Evolutionary conservation across 1,139 yeast species (phyloP).

Genomic region (Yamadazyma pseudoaaseri): DNA sequence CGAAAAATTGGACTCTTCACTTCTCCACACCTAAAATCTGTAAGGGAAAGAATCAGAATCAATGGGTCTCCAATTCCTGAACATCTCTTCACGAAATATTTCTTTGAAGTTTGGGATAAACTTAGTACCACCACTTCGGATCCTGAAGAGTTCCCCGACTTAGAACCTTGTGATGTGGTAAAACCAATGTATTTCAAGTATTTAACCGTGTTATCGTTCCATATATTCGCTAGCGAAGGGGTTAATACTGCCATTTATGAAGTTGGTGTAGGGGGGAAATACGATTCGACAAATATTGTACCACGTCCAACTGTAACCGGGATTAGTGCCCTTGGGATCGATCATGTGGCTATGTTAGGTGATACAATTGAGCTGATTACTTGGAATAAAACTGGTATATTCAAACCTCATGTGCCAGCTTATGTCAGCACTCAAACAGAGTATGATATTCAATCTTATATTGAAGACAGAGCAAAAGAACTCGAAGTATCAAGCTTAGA

Average conservation of each 20-base stretch:
- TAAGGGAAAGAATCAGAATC: conserved; percentile 87
- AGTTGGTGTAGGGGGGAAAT: conserved; percentile 98
- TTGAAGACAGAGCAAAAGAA: conserved; percentile 66
- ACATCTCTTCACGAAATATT: conserved; percentile 77
- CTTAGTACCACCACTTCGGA: conserved; percentile 62
- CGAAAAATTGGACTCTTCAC: conserved; percentile 84
- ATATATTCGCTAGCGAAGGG: conserved; percentile 81
- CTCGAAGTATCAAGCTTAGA: conserved; percentile 48
- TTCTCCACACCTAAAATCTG: conserved; percentile 92
- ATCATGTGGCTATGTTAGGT: conserved; percentile 89
- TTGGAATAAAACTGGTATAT: conserved; percentile 96
- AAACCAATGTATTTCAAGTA: conserved; percentile 95
- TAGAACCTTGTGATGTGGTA: conserved; percentile 58
- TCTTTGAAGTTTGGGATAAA: conserved; percentile 91
- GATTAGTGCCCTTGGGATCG: conserved; percentile 84
- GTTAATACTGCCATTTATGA: conserved; percentile 93
- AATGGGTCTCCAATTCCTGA: conserved; percentile 85
- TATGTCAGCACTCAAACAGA: conserved; percentile 60
- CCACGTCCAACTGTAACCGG: conserved; percentile 83
- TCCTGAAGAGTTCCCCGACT: conserved; percentile 61
- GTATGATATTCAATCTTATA: conserved; percentile 48
- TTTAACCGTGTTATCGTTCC: conserved; percentile 85
- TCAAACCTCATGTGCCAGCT: conserved; percentile 68
- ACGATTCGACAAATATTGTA: conserved; percentile 89
- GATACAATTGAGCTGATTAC: conserved; percentile 86